Evolutionary conservation across 23 red algal species (phyloP), one percentile per base, ranked within the genome.

Genomic region (Cyanidioschyzon merolae): DNA sequence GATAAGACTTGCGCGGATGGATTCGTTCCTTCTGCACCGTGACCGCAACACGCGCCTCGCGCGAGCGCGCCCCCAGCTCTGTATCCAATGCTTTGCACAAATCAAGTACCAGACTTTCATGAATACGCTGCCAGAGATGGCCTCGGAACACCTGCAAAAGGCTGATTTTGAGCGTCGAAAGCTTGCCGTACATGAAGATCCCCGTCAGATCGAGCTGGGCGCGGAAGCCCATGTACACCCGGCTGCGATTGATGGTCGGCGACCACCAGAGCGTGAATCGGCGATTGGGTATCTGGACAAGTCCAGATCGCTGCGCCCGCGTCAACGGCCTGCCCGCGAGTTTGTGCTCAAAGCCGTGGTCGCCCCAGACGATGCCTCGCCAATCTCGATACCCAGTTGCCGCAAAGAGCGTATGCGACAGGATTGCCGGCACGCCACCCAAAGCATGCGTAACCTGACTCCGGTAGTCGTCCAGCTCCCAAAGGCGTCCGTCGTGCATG

Each of bases 251-350:
- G 59, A 98, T 98, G 37, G 94, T 98, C 30, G 94, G 94, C 45
- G 83, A 88, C 94, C 94, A 98, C 94, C 94, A 98, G 37, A 98
- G 82, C 1, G 94, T 98, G 77, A 98, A 98, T 12, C 94, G 81
- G 2, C 94, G 79, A 40, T 98, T 98, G n/a, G 94, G 94, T 37
- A 98, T 91, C 74, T 98, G 94, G 41, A 89, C 89, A 0, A 98
- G 88, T 50, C 94, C 94, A 24, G 82, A 88, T 77, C 94, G 80
- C 57, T 98, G 94, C 1, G 94, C 94, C 40, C 89, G 87, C 7
- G 94, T 98, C 30, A 98, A 81, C 40, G 81, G 75, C 80, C 90
- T 91, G 34, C 82, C 86, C 75, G 90, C 90, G 88, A 98, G 90
- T 1, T 85, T 89, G 58, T 98, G 87, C 38, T 98, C 94, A 84